Evolutionary conservation across 768 basidiomycete species (phyloP), one percentile per base, ranked within the genome.

Genomic region (Peribolospora kevripleyi): DNA sequence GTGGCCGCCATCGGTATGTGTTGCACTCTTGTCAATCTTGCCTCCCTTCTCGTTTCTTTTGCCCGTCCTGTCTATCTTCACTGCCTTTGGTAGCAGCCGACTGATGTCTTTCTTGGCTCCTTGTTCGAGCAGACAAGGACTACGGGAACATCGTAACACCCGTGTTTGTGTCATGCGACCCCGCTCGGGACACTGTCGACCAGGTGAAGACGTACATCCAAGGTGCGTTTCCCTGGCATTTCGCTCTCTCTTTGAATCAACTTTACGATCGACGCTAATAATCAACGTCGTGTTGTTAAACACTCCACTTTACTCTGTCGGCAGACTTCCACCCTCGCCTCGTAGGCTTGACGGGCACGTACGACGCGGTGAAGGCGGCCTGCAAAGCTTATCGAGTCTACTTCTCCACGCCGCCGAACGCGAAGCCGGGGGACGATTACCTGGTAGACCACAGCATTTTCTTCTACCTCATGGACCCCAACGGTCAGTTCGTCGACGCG

Each of bases 321-420:
- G 60, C 73, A 65, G 93, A 98, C 64, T 97, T 98, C 68, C 90
- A 97, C 66, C 80, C 87, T 1, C 76, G 81, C 7, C 80, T 91
- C 62, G 69, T 87, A 46, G 93, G 91, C 8, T 75, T 97, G 51
- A 81, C 80, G 2, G 93, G 93, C 13, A 70, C 79, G n/a, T 95
- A 86, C 63, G 76, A 76, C 13, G 73, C 77, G 13, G 80, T 81
- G 59, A 97, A 97, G 68, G 73, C 79, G 38, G 76, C 80, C 36
- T 97, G 91, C 74, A 91, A 87, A 67, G 79, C 82, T 38, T 98
- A 91, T 68, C 82, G 93, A 46, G 93, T 98, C 46, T 98, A 98
- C 69, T 98, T 98, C 72, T 93, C 87, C 5, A 95, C 91, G 4
- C 85, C 85, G 7, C 71, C 71, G 3, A 70, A 83, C 62, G 82